Base-by-base conservation (phyloP, 2,329 filamentous ascomycete genomes). In the Diplodia intermedia region DNA sequence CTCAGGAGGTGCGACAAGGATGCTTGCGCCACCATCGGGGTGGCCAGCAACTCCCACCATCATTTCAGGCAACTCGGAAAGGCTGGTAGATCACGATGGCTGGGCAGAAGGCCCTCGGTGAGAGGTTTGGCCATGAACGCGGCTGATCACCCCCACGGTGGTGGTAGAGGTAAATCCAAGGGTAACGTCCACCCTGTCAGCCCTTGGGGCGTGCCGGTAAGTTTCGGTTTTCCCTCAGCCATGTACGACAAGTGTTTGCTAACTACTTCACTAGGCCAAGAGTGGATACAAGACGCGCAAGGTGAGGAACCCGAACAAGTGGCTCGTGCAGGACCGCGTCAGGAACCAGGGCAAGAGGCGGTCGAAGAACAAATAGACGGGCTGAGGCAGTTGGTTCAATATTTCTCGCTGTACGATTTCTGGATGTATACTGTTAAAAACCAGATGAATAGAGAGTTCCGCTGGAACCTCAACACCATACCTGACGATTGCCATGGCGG, bases 61-160 rank as follows among this genome's bases (percentile, higher is more conserved):
- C 92, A 97, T 72, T 97, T 96, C 80, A 86, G 89, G 72, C 92
- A 95, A 76, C 86, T 99, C 68, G 96, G 96, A 74, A 99, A 99
- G 83, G 95, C 95, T 74, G 95, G 95, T 77, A 89, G 96, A 75
- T 93, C 90, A 74, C 88, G 95, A 76, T 97, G 93, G 94, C 82
- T 98, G 72, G 95, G 95, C 77, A 97, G 96, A 76, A 86, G 95
- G 73, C 95, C 95, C 18, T 97, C 95, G 0, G 95, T 99, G 54
- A 90, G 96, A 84, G 96, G 95, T 90, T 83, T 98, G 74, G 95
- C 96, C 71, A 99, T 99, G 96, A 99, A 99, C 84, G 93, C 94
- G 79, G 91, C 89, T 75, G 95, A 99, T 77, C 95, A 99, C 86
- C 95, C 95, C 76, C 95, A 99, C 80, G 95, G 95, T 87, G 95